Evolutionary conservation across 2,329 filamentous ascomycete species (phyloP), one percentile per base, ranked within the genome.

Genomic region (Phaeosphaeriaceae sp.): DNA sequence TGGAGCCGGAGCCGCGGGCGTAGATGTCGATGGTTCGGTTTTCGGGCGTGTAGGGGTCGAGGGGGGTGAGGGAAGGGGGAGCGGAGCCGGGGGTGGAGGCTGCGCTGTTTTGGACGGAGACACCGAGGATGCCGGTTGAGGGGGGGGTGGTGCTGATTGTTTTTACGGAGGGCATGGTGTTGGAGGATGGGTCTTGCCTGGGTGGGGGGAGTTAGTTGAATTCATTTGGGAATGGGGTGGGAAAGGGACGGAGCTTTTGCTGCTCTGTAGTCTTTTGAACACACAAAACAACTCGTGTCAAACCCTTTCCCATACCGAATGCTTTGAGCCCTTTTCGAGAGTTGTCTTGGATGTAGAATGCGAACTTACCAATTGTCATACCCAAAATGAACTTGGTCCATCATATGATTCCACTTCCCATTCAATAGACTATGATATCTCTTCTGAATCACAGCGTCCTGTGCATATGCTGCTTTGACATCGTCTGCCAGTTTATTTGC

Each of bases 131-230:
- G 16, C 62, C 62, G 1, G 43, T 43, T 0, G 58, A 61, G 1
- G 62, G 61, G 1, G 60, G 59, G 1, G 49, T 60, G 6, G 60
- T 89, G 0, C 83, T 85, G 16, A 88, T 74, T 0, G 84, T 86
- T 64, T 86, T 79, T 9, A 89, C 76, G 2, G 81, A 78, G 0
- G 86, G 85, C 13, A 87, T 78, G 0, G 80, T 79, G 61, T 89
- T 87, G 18, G 84, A 76, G 83, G 86, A 86, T 0, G 87, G 84
- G 62, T 89, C 86, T 67, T 89, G 86, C 23, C 23, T 26, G 6
- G 4, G n/a, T n/a, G 23, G 23, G 11, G 23, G 23, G 11, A 8
- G 11, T 26, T 26, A 26, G 23, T 26, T 26, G 23, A 11, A 9
- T 26, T n/a, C 7, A 11, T 26, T 26, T 26, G 5, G 3, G 7